Evolutionary conservation across 768 basidiomycete genomes (phyloP), one percentile per base, ranked within the genome.

Genomic region (Xerocomus spinulosus): DNA sequence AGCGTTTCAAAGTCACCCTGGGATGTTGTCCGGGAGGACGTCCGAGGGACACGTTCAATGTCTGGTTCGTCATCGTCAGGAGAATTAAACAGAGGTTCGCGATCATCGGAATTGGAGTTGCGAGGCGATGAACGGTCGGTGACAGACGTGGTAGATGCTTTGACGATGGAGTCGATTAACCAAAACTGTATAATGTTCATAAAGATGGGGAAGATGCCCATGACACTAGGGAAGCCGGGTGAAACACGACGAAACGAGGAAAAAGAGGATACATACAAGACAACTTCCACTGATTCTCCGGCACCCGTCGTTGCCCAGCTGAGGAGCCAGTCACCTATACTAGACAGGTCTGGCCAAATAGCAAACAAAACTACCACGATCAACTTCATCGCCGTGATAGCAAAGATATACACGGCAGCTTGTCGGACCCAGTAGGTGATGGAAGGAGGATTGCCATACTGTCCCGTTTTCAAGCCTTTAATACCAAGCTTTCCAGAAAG

Each of bases 121-220:
- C 68, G 64, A 5, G 74, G 63, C 1, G 68, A 59, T 48, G 73
- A 40, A 18, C 72, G 76, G 18, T 78, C 62, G 20, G 70, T 60
- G 4, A 75, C 58, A 9, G 69, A 54, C 24, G 60, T 55, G 29
- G 65, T 60, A 9, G 81, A 80, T 2, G 83, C 84, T 68, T 93
- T 93, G 61, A 93, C 88, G 44, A 93, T 92, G 0, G 88, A 87
- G 69, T 96, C 92, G 49, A 96, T 93, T 42, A 96, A 72, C 83
- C 93, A 93, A 76, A 97, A 97, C 63, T 98, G 95, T 10, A 91
- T 56, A 30, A 92, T 70, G 65, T 92, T 92, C 88, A 91, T 90
- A 35, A 83, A 70, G 55, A 88, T 86, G 1, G 92, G 93, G 70
- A 94, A 92, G 43, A 95, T 67, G 44, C 91, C 90, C 90, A 97